These are phyloP conservation scores for Aspergillus awamori DNA, from an alignment of 2,329 filamentous ascomycete genomes.

Conservation along the genomic window DNA sequence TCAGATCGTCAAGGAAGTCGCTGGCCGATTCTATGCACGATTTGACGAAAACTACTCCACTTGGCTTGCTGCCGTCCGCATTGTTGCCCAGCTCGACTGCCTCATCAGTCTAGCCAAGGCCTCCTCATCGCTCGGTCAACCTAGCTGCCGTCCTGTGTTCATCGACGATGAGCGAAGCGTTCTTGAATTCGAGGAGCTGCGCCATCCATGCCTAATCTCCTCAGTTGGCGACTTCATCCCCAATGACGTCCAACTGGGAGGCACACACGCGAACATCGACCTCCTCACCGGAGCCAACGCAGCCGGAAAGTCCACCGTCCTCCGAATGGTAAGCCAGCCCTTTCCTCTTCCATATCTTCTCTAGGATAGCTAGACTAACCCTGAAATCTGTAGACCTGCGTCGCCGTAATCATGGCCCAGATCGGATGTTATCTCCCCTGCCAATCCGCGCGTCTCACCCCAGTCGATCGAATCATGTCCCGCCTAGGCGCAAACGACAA, in stretches of 20 bases:
- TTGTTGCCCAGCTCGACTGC: conserved; percentile 91
- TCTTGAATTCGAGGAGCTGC: conserved; percentile 87
- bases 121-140: conserved; percentile 78
- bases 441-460: conserved; percentile 77
- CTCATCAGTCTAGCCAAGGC: conserved; percentile 90
- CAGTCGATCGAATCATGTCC: conserved; percentile 97
- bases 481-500: conserved; percentile 97
- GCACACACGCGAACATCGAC: conserved; percentile 78
- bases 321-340: conserved; percentile 76
- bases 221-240: conserved; percentile 94
- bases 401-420: conserved; percentile 96
- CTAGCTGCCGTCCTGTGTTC: conserved; percentile 86
- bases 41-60: conserved; percentile 85
- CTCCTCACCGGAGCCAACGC: conserved; percentile 95
- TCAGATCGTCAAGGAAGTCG: conserved; percentile 86
- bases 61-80: conserved; percentile 88
- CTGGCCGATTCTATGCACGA: conserved; percentile 77
- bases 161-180: conserved; percentile 81
- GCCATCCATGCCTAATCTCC: conserved; percentile 91
- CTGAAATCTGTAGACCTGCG: conserved; percentile 67
- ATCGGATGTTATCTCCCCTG: conserved; percentile 92
- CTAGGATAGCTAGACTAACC: conserved; percentile 21
- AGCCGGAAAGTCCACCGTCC: conserved; percentile 92
- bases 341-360: background rate
- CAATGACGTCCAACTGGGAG: conserved; percentile 87